phyloP scores from a whole-genome alignment of 2,329 filamentous ascomycete species.

The Aspergillus tamarii region DNA sequence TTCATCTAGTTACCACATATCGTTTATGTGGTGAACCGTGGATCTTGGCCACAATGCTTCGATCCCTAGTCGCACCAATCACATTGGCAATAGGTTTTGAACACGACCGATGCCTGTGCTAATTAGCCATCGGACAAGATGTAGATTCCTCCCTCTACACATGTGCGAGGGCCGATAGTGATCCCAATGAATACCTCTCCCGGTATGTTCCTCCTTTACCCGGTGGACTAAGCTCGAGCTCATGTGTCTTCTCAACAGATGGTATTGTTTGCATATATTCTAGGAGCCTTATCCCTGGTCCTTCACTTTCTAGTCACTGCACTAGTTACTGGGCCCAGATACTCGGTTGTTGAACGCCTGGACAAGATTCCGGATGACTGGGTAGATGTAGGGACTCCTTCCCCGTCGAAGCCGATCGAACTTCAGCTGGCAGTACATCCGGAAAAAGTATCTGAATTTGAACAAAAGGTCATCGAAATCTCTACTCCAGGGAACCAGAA shows the following conservation, averaged over 20 bases:
- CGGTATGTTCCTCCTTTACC: neutral
- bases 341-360: constrained; percentile 35
- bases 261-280: constrained; percentile 8
- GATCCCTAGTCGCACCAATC: neutral
- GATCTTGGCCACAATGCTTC: neutral
- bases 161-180: too few species aligned
- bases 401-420: constrained; percentile 46
- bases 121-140: neutral
- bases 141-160: too few species aligned
- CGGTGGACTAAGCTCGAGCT: neutral
- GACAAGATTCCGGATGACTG: constrained; percentile 37
- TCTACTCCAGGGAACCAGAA: constrained; percentile 61
- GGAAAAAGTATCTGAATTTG: constrained; percentile 55
- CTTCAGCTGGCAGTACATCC: constrained; percentile 56
- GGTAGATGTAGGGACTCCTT: constrained; percentile 30
- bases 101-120: neutral
- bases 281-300: constrained; percentile 17
- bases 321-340: constrained; percentile 10
- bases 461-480: constrained; percentile 62
- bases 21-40: neutral
- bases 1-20: neutral
- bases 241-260: constrained; percentile 8
- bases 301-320: constrained; percentile 10
- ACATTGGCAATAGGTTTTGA: neutral
- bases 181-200: neutral